Base-by-base conservation (phyloP, 2,329 filamentous ascomycete genomes). In the Intubia oerlemansii region DNA sequence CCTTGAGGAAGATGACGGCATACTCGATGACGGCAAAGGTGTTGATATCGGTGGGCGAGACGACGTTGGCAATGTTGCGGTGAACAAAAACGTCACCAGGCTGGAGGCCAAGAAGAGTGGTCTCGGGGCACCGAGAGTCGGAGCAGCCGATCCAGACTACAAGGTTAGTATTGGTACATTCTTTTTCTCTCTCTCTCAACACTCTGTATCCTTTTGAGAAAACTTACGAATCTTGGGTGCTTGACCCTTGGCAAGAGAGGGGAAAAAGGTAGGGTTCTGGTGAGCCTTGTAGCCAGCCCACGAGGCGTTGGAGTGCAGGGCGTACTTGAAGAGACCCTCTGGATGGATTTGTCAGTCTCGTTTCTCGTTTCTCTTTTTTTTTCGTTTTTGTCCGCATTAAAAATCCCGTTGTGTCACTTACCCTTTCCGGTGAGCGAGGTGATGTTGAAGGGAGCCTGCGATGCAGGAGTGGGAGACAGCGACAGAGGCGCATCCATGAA, bases 11-110 rank as follows among this genome's bases (percentile, higher is more conserved):
- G 32, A 53, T 56, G 34, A 90, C 77, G 24, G 79, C 75, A 46
- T 74, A 90, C 45, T 85, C 73, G 44, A 90, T 72, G 25, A 85
- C 79, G 31, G 69, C 66, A 9, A 68, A 61, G 19, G 71, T 70
- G 53, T 68, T 79, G 47, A 85, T 64, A 47, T 91, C 81, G 41
- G 68, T 70, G 13, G 70, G 56, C 32, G 70, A 68, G 37, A 90
- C 54, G 43, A 85, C 67, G 55, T 90, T 90, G 50, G 78, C 80
- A 47, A 91, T 84, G 57, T 90, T 90, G 46, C 81, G 76, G 57
- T 90, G 80, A 29, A 81, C 75, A 48, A 90, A 90, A 39, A 90
- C 71, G 42, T 90, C 79, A 34, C 81, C 80, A 4, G 80, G 78
- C 43, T 79, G 62, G 33, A 81, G 61, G 42, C 75, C 72, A 17